Evolutionary conservation across 2,329 filamentous ascomycete genomes (phyloP).

Genomic region (Parastagonospora avenae): DNA sequence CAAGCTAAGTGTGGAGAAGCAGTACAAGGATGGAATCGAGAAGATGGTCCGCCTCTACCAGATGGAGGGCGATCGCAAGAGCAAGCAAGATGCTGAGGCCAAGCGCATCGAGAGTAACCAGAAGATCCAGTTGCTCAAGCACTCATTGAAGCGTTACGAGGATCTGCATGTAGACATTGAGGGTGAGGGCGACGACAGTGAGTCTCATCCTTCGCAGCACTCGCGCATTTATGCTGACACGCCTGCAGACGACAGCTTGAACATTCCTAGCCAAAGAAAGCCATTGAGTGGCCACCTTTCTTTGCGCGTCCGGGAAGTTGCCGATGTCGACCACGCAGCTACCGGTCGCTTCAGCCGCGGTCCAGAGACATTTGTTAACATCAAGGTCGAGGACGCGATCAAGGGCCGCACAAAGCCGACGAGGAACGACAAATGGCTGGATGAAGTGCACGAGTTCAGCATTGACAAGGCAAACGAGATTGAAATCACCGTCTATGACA

Average conservation of each 20-base stretch:
- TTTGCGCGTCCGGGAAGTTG: slow-evolving; percentile 84
- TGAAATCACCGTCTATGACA: slow-evolving; percentile 96
- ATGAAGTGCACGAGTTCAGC: slow-evolving; percentile 87
- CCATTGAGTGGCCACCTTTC: slow-evolving; percentile 91
- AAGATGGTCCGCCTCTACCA: slow-evolving; percentile 99
- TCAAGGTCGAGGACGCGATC: slow-evolving; percentile 95
- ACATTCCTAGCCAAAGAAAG: slow-evolving; percentile 91
- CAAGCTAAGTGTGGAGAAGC: slow-evolving; percentile 97
- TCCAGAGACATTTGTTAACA: slow-evolving; percentile 91
- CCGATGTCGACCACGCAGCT: slow-evolving; percentile 91
- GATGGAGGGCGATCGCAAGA: slow-evolving; percentile 97
- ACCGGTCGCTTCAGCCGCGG: slow-evolving; percentile 81
- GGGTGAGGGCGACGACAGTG: slow-evolving; percentile 79
- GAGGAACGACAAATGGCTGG: slow-evolving; percentile 87
- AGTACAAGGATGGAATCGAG: slow-evolving; percentile 98
- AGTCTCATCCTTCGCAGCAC: slow-evolving; percentile 31
- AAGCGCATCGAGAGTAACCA: slow-evolving; percentile 93
- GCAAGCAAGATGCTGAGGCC: slow-evolving; percentile 87
- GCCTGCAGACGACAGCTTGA: slow-evolving; percentile 86
- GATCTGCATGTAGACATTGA: slow-evolving; percentile 96
- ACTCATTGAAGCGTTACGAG: slow-evolving; percentile 95
- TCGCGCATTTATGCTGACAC: slow-evolving; percentile 32
- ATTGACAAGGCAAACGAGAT: slow-evolving; percentile 99
- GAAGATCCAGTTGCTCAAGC: slow-evolving; percentile 94
- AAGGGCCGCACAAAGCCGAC: slow-evolving; percentile 86